Percentiles rank a stretch among this genome's conserved stretches.
phyloP scores from a whole-genome alignment of 208 protist species.

The Leishmania turanica region DNA sequence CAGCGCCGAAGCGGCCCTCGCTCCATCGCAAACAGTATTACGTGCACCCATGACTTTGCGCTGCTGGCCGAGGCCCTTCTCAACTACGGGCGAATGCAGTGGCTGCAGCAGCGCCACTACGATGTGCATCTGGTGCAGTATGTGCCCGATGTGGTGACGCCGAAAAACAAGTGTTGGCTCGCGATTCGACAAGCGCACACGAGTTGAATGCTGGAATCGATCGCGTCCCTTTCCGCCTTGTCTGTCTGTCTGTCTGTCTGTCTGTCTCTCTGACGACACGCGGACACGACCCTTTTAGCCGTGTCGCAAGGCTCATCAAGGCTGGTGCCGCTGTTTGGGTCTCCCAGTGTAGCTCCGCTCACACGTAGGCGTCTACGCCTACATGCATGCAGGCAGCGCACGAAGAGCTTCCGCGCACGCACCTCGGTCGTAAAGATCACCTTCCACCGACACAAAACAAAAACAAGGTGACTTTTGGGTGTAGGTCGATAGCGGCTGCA shows the following conservation, averaged over 20 bases:
- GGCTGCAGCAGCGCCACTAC: slow-evolving; percentile 61
- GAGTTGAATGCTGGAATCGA: background rate
- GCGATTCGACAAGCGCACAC: slow-evolving; percentile 10
- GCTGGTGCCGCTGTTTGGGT: background rate
- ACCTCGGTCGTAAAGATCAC: too few species aligned
- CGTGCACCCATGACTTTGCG: slow-evolving; percentile 58
- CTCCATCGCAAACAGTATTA: slow-evolving; percentile 44
- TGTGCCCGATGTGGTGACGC: slow-evolving; percentile 73
- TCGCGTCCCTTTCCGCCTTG: too few species aligned
- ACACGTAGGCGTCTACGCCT: background rate
- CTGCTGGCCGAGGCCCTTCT: slow-evolving; percentile 51
- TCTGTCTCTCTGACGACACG: background rate
- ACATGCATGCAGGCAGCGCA: background rate
- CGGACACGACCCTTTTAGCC: background rate
- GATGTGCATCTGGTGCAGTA: slow-evolving; percentile 51
- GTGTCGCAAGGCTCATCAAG: background rate
- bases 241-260: background rate
- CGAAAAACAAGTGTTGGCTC: slow-evolving; percentile 83
- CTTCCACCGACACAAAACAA: background rate
- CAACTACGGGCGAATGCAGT: slow-evolving; percentile 69
- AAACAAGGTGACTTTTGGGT: background rate
- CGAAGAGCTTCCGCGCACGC: background rate
- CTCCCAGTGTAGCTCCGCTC: background rate
- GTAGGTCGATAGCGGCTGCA: background rate
- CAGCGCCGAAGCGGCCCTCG: slow-evolving; percentile 29